Evolutionary conservation across 495 filamentous ascomycete species (phyloP).

Genomic region (Niebla homalea): DNA sequence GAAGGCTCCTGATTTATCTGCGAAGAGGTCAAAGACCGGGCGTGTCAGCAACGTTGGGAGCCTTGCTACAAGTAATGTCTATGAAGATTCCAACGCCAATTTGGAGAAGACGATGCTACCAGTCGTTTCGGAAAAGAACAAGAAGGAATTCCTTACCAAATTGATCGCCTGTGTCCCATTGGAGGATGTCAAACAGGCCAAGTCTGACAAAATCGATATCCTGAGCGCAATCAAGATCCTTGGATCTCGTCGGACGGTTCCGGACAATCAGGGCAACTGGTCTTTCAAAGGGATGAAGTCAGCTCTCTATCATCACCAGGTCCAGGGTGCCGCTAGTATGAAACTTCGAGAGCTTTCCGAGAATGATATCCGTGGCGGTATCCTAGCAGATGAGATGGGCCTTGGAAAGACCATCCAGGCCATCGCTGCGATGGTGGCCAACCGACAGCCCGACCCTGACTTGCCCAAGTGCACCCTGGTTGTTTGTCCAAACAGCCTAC

Average conservation of each 20-base stretch:
- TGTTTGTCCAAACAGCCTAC: conserved; percentile 30
- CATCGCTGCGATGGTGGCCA: conserved; percentile 38
- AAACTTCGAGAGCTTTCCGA: conserved; percentile 5
- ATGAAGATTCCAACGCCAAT: conserved; percentile 8
- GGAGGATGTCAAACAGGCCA: conserved; percentile 1
- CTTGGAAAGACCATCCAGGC: conserved; percentile 47
- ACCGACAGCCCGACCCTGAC: conserved; percentile 19
- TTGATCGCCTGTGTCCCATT: conserved; percentile 7
- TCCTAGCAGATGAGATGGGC: not conserved
- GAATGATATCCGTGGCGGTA: conserved; percentile 5
- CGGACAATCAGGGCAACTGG: conserved; percentile 6
- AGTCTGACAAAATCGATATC: conserved; percentile 6
- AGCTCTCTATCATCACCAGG: conserved; percentile 10
- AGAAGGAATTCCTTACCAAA: conserved; percentile 5
- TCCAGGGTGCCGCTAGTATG: conserved; percentile 9
- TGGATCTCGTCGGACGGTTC: not conserved
- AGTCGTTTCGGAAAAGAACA: not conserved
- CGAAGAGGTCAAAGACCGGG: not conserved
- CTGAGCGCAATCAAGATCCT: conserved; percentile 1
- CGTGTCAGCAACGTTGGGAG: conserved; percentile 4
- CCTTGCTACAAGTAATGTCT: conserved; percentile 9
- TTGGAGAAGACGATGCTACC: not conserved
- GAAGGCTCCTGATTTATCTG: not conserved
- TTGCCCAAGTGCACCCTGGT: conserved; percentile 34
- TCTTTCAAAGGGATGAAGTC: conserved; percentile 10